Conservation (phyloP, 208 protist genomes). For the Porcisia deanei region DNA sequence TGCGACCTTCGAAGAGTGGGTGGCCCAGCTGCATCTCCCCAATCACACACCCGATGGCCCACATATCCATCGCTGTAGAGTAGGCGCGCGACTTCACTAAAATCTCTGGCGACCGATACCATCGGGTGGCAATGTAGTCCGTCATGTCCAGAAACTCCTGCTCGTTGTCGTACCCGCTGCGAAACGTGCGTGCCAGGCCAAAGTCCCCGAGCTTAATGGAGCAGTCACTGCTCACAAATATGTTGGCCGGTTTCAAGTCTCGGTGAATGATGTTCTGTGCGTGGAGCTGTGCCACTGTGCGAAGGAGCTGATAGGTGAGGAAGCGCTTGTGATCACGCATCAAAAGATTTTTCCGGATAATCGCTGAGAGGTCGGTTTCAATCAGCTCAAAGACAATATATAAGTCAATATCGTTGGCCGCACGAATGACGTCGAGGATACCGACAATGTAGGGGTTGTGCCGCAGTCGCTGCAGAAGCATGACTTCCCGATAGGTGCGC, state of each 20-base stretch:
- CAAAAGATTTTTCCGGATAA: constrained; percentile 96
- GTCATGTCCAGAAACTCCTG: constrained; percentile 83
- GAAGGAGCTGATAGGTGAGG: constrained; percentile 96
- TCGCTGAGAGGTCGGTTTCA: constrained; percentile 91
- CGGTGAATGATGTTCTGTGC: constrained; percentile 88
- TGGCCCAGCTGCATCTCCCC: constrained; percentile 93
- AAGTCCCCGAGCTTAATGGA: constrained; percentile 97
- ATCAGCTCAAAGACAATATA: constrained; percentile 98
- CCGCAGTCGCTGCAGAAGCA: constrained; percentile 91
- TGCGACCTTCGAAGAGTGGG: constrained; percentile 95
- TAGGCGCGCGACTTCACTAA: constrained; percentile 95
- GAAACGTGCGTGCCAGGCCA: constrained; percentile 95
- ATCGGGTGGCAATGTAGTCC: constrained; percentile 96
- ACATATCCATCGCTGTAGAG: constrained; percentile 98
- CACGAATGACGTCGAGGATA: constrained; percentile 95
- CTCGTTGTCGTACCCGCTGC: constrained; percentile 32
- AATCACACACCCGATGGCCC: constrained; percentile 98
- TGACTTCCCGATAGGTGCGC: constrained; percentile 97
- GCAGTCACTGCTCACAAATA: constrained; percentile 94
- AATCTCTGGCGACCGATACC: constrained; percentile 98
- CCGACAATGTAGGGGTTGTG: constrained; percentile 90
- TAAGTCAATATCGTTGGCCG: constrained; percentile 96
- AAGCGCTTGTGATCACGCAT: constrained; percentile 94
- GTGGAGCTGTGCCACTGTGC: constrained; percentile 95
- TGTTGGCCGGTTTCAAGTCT: constrained; percentile 94